Percentiles rank a stretch among this genome's conserved stretches.
These are phyloP conservation scores for Blastobotrys apis DNA, from an alignment of 1,139 yeast genomes.

Conservation along the genomic window DNA sequence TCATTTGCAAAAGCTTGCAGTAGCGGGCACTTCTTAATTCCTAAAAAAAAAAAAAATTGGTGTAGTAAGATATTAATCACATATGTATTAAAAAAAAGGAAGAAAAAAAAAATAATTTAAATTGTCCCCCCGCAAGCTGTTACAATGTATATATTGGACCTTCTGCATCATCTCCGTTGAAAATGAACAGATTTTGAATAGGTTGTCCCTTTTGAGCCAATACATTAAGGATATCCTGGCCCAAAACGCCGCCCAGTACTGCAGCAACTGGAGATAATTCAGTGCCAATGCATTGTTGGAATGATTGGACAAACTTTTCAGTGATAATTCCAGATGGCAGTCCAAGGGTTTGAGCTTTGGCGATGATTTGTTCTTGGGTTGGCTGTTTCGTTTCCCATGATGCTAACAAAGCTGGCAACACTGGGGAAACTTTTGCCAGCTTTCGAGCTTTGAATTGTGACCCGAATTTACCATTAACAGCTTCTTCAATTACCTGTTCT, in stretches of 20 bases:
- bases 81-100: background rate
- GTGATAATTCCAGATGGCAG: conserved; percentile 39
- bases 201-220: conserved; percentile 76
- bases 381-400: conserved; percentile 34
- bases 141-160: conserved; percentile 69
- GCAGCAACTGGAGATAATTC: conserved; percentile 88
- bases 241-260: conserved; percentile 80
- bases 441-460: conserved; percentile 47
- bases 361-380: background rate
- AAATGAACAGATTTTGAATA: conserved; percentile 69
- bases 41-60: conserved; percentile 1
- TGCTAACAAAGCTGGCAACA: conserved; percentile 60
- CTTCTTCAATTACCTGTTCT: conserved; percentile 37
- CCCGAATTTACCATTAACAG: conserved; percentile 29
- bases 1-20: conserved; percentile 81
- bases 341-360: conserved; percentile 33
- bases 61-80: background rate
- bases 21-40: conserved; percentile 40
- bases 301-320: conserved; percentile 26
- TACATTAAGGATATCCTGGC: conserved; percentile 86
- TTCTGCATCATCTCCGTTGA: conserved; percentile 66
- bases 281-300: conserved; percentile 41
- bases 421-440: conserved; percentile 52
- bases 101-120: background rate
- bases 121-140: background rate